These are phyloP conservation scores for Epichloe hybrida DNA, from an alignment of 2,329 filamentous ascomycete species.

Conservation along the genomic window DNA sequence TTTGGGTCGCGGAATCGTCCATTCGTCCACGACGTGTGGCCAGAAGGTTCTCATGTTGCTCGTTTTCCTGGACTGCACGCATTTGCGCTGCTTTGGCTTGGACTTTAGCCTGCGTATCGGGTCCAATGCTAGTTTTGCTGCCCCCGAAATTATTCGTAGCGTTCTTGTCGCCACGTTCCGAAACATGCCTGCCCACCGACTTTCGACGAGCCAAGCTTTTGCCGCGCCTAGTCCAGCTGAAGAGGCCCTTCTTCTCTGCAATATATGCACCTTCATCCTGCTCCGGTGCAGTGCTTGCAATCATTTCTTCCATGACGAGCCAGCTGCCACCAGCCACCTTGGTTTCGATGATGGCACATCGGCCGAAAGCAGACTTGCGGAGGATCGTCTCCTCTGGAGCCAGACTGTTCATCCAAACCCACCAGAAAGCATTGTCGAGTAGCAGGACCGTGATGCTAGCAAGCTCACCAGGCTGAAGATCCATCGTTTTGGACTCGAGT, in stretches of 20 bases:
- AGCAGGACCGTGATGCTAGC: conserved; percentile 80
- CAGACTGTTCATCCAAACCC: conserved; percentile 98
- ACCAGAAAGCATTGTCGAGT: conserved; percentile 95
- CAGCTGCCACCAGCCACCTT: conserved; percentile 68
- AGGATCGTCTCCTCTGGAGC: conserved; percentile 75
- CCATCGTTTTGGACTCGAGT: conserved; percentile 48
- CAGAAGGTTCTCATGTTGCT: conserved; percentile 29
- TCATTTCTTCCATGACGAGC: conserved; percentile 92
- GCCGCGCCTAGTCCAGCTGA: conserved; percentile 67
- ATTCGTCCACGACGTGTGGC: conserved; percentile 37
- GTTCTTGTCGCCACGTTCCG: conserved; percentile 32
- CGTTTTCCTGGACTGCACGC: conserved; percentile 55
- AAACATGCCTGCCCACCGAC: conserved; percentile 49
- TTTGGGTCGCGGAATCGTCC: conserved; percentile 47
- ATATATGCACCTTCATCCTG: conserved; percentile 79
- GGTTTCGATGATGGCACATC: conserved; percentile 87
- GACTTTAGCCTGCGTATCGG: conserved; percentile 85
- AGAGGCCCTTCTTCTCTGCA: conserved; percentile 89
- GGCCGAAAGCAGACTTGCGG: conserved; percentile 84
- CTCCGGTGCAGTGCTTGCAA: conserved; percentile 81
- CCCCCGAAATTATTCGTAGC: conserved; percentile 25
- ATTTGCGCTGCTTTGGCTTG: conserved; percentile 81
- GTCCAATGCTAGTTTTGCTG: conserved; percentile 75
- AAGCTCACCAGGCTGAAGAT: conserved; percentile 80
- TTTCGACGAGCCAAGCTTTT: conserved; percentile 52